Percentiles rank a stretch among this genome's conserved stretches.
Conservation (phyloP, 129 eudicot species). For the Cynara cardunculus region DNA sequence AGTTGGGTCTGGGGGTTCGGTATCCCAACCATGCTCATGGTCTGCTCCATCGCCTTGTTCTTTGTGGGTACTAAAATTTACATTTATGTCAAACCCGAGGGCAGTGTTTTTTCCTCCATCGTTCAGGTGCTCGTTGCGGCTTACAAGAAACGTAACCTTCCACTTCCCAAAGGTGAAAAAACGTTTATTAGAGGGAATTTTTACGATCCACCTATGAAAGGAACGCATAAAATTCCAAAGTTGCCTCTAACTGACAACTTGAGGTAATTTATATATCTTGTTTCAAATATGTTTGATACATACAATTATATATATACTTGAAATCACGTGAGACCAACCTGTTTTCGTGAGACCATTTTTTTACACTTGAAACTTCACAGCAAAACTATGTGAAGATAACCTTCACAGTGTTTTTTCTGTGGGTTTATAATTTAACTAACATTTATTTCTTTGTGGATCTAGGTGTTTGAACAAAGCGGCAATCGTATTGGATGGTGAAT, state of each 20-base stretch:
- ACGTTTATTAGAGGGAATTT: conserved; percentile 18
- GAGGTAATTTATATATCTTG: conserved; percentile 46
- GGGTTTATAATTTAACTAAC: no score
- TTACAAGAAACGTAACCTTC: conserved; percentile 60
- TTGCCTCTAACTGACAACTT: conserved; percentile 48
- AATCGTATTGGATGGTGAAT: conserved; percentile 60
- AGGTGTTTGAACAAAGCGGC: conserved; percentile 90
- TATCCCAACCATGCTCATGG: conserved; percentile 67
- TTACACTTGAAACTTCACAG: no score
- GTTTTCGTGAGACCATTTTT: no score
- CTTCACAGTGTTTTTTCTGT: no score
- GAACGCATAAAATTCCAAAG: conserved; percentile 35
- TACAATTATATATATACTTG: no score
- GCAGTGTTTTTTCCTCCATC: conserved; percentile 67
- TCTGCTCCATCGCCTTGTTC: conserved; percentile 48
- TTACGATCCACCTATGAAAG: conserved; percentile 58
- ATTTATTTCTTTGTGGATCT: neutral
- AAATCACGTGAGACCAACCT: no score
- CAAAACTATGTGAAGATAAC: no score
- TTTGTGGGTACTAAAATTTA: conserved; percentile 57
- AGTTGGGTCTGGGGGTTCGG: conserved; percentile 83
- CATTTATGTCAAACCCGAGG: conserved; percentile 64
- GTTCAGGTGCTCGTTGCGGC: conserved; percentile 66
- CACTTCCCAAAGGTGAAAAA: conserved; percentile 34
- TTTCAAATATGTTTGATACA: neutral